Percentiles rank a stretch among this genome's conserved stretches.
Evolutionary conservation across 2,329 filamentous ascomycete species (phyloP).

Genomic region (Trichoderma harzianum): DNA sequence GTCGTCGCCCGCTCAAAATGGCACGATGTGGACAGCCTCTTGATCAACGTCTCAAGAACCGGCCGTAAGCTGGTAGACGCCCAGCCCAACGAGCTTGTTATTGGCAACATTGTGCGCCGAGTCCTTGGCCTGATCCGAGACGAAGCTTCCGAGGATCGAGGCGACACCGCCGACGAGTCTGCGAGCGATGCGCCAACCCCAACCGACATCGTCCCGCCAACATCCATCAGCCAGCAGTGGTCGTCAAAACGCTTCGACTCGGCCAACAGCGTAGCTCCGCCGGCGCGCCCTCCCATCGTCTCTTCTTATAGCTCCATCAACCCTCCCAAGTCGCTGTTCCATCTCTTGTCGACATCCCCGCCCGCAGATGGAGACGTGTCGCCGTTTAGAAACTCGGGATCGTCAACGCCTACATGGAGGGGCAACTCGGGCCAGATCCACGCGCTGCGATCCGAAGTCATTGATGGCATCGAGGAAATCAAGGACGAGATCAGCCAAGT

Average conservation of each 20-base stretch:
- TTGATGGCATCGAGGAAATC: conserved; percentile 92
- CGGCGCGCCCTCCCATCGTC: conserved; percentile 57
- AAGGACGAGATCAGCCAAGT: conserved; percentile 92
- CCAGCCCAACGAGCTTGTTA: conserved; percentile 84
- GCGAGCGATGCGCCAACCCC: conserved; percentile 46
- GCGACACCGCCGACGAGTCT: conserved; percentile 59
- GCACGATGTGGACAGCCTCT: conserved; percentile 71
- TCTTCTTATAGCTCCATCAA: conserved; percentile 62
- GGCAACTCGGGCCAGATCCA: conserved; percentile 48
- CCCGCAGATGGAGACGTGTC: conserved; percentile 45
- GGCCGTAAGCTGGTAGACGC: conserved; percentile 76
- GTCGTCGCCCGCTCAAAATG: conserved; percentile 81
- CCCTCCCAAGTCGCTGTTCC: conserved; percentile 77
- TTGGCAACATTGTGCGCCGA: conserved; percentile 90
- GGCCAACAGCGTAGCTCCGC: conserved; percentile 28
- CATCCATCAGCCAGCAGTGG: conserved; percentile 28
- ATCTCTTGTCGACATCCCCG: conserved; percentile 72
- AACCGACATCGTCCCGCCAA: conserved; percentile 38
- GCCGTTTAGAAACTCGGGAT: conserved; percentile 46
- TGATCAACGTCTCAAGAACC: conserved; percentile 74
- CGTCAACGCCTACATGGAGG: conserved; percentile 46
- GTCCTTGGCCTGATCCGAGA: conserved; percentile 89
- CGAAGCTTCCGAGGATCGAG: conserved; percentile 78
- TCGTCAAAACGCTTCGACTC: conserved; percentile 29
- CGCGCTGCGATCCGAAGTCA: conserved; percentile 83